phyloP scores from a whole-genome alignment of 208 protist genomes.

The Leishmania mexicana region DNA sequence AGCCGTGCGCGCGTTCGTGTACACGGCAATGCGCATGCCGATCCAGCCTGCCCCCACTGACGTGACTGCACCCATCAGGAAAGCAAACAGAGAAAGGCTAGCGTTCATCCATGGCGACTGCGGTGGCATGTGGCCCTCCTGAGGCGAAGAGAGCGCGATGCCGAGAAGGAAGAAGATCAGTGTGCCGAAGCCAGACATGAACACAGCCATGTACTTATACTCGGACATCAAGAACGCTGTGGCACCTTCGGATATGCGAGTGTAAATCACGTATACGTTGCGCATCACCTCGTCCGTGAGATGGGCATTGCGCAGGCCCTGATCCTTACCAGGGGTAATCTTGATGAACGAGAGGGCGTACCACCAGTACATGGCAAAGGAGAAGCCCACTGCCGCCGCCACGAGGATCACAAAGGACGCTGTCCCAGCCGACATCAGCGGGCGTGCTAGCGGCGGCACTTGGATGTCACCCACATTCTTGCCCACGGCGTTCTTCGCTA shows the following conservation, averaged over 20 bases:
- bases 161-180: conserved; percentile 86
- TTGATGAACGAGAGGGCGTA: conserved; percentile 62
- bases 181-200: conserved; percentile 72
- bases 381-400: conserved; percentile 60
- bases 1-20: conserved; percentile 86
- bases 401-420: conserved; percentile 58
- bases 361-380: conserved; percentile 88
- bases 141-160: conserved; percentile 54
- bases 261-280: conserved; percentile 84
- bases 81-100: conserved; percentile 64
- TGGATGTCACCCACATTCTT: background rate
- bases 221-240: conserved; percentile 80
- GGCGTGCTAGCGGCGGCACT: background rate
- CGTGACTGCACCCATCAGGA: conserved; percentile 74
- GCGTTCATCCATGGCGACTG: conserved; percentile 64
- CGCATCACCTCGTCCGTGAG: conserved; percentile 87
- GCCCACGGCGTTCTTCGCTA: background rate
- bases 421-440: conserved; percentile 37
- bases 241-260: conserved; percentile 77
- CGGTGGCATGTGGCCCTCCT: conserved; percentile 30
- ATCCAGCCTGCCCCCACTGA: conserved; percentile 86
- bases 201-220: conserved; percentile 89
- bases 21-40: conserved; percentile 92
- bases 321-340: conserved; percentile 62
- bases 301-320: conserved; percentile 65